phyloP scores from a whole-genome alignment of 2,329 filamentous ascomycete species.

The Colletotrichum australisinense region DNA sequence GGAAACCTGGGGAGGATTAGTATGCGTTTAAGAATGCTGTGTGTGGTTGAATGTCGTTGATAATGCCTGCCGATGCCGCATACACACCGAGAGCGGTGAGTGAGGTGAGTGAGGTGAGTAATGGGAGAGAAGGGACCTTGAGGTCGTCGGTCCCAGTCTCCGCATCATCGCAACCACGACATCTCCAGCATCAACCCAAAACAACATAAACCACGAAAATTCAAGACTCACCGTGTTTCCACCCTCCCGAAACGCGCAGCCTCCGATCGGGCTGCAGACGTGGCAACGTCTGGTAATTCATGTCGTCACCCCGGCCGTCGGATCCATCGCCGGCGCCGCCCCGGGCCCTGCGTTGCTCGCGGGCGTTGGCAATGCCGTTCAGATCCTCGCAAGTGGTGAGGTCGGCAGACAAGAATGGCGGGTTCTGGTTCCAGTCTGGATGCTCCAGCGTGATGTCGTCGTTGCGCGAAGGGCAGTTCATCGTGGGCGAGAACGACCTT shows the following conservation, averaged over 20 bases:
- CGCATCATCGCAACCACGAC: neutral
- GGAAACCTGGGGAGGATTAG: conserved; percentile 9
- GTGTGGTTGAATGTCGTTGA: neutral
- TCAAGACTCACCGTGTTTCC: conserved; percentile 20
- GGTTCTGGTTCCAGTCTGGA: conserved; percentile 65
- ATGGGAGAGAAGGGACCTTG: neutral
- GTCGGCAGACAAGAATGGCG: conserved; percentile 58
- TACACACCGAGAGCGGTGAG: conserved; percentile 8
- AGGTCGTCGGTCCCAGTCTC: neutral
- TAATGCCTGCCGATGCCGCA: neutral
- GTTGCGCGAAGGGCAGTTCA: conserved; percentile 68
- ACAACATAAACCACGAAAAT: too few relatives aligned
- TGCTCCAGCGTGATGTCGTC: conserved; percentile 61
- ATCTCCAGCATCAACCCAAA: neutral
- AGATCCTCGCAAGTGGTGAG: conserved; percentile 66
- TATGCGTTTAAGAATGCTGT: neutral
- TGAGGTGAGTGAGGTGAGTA: neutral
- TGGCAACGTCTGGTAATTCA: conserved; percentile 35
- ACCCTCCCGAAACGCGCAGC: conserved; percentile 35
- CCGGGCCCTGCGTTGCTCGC: conserved; percentile 52
- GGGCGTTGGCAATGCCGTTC: conserved; percentile 64
- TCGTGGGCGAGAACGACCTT: conserved; percentile 40
- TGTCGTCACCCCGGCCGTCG: conserved; percentile 31
- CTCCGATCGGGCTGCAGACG: conserved; percentile 30
- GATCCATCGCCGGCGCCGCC: conserved; percentile 45